A percentile compares a stretch with the other conserved stretches of the same genome.
These are phyloP conservation scores for Geopyxis carbonaria DNA, from an alignment of 495 filamentous ascomycete genomes.

Conservation along the genomic window DNA sequence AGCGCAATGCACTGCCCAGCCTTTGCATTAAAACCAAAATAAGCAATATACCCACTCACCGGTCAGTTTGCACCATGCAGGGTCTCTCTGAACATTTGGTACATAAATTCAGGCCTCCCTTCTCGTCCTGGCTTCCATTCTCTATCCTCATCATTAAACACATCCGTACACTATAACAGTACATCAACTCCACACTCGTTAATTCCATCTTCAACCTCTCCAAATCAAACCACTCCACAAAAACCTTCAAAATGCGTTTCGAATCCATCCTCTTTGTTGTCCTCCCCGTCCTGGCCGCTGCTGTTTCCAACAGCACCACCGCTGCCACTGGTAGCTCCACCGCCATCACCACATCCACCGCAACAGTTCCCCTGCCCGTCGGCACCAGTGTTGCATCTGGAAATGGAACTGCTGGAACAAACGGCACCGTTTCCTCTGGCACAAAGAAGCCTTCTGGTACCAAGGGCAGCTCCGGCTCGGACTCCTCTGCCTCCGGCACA, in stretches of 20 bases:
- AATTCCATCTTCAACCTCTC: constrained; percentile 1
- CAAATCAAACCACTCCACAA: constrained; percentile 1
- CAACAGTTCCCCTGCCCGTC: neutral
- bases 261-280: constrained; percentile 1
- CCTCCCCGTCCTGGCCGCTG: constrained; percentile 2
- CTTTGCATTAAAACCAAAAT: neutral
- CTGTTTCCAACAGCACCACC: neutral
- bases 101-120: neutral
- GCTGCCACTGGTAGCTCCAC: neutral
- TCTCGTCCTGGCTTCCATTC: neutral
- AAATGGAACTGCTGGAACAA: neutral
- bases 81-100: neutral
- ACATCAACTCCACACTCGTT: constrained; percentile 7
- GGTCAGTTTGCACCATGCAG: neutral
- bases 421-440: neutral
- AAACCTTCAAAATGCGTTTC: constrained; percentile 6
- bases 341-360: constrained; percentile 1
- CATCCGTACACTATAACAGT: neutral
- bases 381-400: neutral
- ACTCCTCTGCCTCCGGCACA: too few relatives aligned
- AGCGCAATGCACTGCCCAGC: neutral
- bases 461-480: neutral
- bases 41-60: neutral
- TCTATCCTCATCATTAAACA: constrained; percentile 1
- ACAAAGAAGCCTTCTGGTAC: neutral